phyloP scores from a whole-genome alignment of 345 rosid species.

The Pistacia vera region DNA sequence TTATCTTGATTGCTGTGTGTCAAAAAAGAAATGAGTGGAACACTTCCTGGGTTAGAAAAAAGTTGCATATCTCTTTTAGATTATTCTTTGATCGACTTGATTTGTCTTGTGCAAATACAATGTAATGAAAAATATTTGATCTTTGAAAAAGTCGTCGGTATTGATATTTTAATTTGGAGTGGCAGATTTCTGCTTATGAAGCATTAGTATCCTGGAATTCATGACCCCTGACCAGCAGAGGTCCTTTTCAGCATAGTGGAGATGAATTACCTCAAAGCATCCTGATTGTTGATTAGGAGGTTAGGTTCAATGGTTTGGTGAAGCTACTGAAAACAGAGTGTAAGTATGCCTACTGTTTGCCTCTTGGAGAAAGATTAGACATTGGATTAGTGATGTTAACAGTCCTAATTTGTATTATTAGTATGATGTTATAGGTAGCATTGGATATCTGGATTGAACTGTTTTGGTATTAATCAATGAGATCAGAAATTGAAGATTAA shows the following conservation, averaged over 20 bases:
- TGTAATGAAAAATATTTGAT: not conserved
- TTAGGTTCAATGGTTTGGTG: constrained; percentile 11
- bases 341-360: not conserved
- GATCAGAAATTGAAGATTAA: not conserved
- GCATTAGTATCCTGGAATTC: constrained; percentile 8
- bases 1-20: not conserved
- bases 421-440: not conserved
- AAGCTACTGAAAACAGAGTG: not conserved
- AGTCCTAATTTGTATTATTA: not conserved
- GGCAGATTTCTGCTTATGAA: not conserved
- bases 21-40: not conserved
- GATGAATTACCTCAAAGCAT: not conserved
- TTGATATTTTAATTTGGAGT: not conserved
- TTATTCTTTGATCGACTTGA: not conserved
- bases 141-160: not conserved
- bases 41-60: not conserved
- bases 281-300: constrained; percentile 9
- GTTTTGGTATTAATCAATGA: not conserved
- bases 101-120: not conserved
- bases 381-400: not conserved
- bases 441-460: not conserved
- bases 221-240: constrained; percentile 6
- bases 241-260: constrained; percentile 28
- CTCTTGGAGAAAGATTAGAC: not conserved
- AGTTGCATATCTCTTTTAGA: not conserved